These are phyloP conservation scores for Scheffersomyces ergatensis DNA, from an alignment of 805 yeast species.

Conservation along the genomic window DNA sequence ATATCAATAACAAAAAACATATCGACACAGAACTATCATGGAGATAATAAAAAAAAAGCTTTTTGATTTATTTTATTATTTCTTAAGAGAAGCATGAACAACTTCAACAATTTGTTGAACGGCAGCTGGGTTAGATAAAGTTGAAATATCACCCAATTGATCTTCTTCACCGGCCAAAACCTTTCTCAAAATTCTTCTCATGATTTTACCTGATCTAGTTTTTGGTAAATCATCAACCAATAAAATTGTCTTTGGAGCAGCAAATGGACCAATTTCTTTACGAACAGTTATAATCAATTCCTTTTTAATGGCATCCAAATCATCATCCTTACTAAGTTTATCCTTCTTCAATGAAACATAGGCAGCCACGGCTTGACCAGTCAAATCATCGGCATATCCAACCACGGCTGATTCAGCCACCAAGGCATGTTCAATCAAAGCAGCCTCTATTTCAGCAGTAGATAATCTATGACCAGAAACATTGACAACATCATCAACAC, in stretches of 20 bases:
- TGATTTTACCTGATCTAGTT: slow-evolving; percentile 97
- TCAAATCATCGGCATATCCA: slow-evolving; percentile 89
- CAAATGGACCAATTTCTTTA: slow-evolving; percentile 89
- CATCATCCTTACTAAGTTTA: slow-evolving; percentile 34
- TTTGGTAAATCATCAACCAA: slow-evolving; percentile 92
- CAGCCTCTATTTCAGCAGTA: slow-evolving; percentile 97
- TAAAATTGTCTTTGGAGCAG: slow-evolving; percentile 87
- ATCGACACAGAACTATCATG: no score
- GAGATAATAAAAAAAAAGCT: no score
- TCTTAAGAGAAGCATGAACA: slow-evolving; percentile 32
- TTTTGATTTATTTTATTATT: no score
- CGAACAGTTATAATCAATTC: slow-evolving; percentile 86
- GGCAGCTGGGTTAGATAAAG: slow-evolving; percentile 81
- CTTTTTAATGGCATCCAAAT: slow-evolving; percentile 59
- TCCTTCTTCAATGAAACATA: slow-evolving; percentile 78
- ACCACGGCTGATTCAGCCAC: slow-evolving; percentile 97
- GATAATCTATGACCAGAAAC: slow-evolving; percentile 97
- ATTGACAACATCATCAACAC: slow-evolving; percentile 98
- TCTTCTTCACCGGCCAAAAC: slow-evolving; percentile 89
- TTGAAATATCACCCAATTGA: slow-evolving; percentile 87
- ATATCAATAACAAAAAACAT: not conserved
- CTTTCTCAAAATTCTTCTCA: slow-evolving; percentile 96
- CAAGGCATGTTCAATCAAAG: slow-evolving; percentile 70
- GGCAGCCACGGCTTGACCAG: slow-evolving; percentile 97
- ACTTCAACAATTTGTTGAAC: slow-evolving; percentile 74